A percentile compares a stretch with the other conserved stretches of the same genome.
Conservation (phyloP, 176 grass and related monocot species). For the Hyparrhenia diplandra region DNA sequence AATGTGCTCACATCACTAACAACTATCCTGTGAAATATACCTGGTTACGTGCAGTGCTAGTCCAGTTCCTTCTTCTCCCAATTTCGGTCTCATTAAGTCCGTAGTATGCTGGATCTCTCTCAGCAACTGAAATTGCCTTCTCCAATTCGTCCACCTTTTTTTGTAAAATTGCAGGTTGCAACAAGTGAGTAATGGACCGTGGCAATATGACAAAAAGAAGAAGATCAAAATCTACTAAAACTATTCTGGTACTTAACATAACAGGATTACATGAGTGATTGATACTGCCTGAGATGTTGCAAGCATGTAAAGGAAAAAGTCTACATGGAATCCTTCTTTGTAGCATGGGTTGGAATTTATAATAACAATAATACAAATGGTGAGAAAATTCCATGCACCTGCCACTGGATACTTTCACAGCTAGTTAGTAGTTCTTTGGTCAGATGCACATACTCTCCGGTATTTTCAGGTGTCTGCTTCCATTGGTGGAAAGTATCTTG, state of each 20-base stretch:
- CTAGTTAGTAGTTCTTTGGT: constrained; percentile 75
- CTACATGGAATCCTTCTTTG: background rate
- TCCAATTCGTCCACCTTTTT: constrained; percentile 93
- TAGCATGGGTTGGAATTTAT: background rate
- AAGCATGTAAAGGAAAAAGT: background rate
- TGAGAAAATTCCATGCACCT: constrained; percentile 43
- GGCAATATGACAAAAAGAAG: background rate
- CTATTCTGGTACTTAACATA: background rate
- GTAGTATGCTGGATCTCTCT: constrained; percentile 80
- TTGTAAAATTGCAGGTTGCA: background rate
- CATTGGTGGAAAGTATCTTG: constrained; percentile 78
- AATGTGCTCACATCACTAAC: background rate
- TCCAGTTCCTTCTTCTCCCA: constrained; percentile 72
- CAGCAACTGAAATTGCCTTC: constrained; percentile 77
- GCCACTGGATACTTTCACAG: constrained; percentile 87
- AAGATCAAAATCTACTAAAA: background rate
- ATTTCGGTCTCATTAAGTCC: constrained; percentile 81
- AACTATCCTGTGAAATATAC: constrained; percentile 25
- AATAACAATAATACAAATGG: background rate
- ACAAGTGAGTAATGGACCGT: background rate
- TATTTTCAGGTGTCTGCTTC: constrained; percentile 75
- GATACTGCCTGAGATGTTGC: background rate
- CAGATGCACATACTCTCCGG: constrained; percentile 81
- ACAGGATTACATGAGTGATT: too few relatives aligned
- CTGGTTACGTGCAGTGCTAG: constrained; percentile 62